A percentile compares a stretch with the other conserved stretches of the same genome.
These are phyloP conservation scores for Tranzscheliella williamsii DNA, from an alignment of 1,284 basidiomycete genomes.

Conservation along the genomic window DNA sequence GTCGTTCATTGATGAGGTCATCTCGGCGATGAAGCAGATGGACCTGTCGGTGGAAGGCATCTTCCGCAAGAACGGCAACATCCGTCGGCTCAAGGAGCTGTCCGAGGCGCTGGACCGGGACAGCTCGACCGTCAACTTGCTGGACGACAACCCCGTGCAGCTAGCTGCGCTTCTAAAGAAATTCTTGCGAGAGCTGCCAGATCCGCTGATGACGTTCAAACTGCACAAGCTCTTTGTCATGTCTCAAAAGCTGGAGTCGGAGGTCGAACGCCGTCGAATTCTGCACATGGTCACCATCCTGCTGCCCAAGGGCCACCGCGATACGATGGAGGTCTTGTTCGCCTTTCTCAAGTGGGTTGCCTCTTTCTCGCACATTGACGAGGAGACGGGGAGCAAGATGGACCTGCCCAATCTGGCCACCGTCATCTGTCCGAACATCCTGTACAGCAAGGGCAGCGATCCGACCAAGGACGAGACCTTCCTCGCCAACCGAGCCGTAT, in stretches of 20 bases:
- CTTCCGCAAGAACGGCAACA: slow-evolving; percentile 98
- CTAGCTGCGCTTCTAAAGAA: slow-evolving; percentile 95
- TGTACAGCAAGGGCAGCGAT: slow-evolving; percentile 81
- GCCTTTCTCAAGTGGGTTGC: slow-evolving; percentile 99
- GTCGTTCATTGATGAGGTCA: slow-evolving; percentile 95
- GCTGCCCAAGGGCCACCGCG: slow-evolving; percentile 88
- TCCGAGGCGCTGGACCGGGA: slow-evolving; percentile 93
- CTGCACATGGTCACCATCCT: slow-evolving; percentile 85
- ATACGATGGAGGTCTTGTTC: slow-evolving; percentile 96
- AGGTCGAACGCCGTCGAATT: slow-evolving; percentile 78
- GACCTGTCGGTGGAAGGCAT: slow-evolving; percentile 99
- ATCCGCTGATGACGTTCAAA: slow-evolving; percentile 93
- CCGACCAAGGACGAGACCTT: slow-evolving; percentile 91
- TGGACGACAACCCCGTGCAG: slow-evolving; percentile 95
- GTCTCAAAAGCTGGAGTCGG: slow-evolving; percentile 77
- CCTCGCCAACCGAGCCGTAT: slow-evolving; percentile 71
- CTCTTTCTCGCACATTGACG: slow-evolving; percentile 96
- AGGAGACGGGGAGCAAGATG: slow-evolving; percentile 98
- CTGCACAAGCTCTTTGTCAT: slow-evolving; percentile 85
- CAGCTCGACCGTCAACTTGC: slow-evolving; percentile 77
- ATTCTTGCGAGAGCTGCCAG: slow-evolving; percentile 92
- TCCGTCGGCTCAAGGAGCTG: slow-evolving; percentile 84
- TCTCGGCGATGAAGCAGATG: slow-evolving; percentile 99
- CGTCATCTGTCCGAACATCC: slow-evolving; percentile 93
- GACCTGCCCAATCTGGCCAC: slow-evolving; percentile 95